Base-by-base conservation (phyloP, 441 rosid genomes). In the Syzygium malaccense region DNA sequence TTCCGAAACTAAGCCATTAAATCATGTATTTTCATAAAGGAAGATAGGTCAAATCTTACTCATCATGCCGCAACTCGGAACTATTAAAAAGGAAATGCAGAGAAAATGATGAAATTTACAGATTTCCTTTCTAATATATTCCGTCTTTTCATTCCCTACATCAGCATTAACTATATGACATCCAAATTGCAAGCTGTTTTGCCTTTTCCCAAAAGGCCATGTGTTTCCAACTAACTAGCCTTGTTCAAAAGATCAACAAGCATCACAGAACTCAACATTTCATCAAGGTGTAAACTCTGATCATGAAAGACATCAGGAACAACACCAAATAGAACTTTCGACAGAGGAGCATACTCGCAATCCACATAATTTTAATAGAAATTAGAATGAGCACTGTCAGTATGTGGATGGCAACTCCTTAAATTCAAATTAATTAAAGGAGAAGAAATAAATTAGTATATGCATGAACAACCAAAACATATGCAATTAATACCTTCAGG, bases 401-500 rank as follows among this genome's bases (percentile, higher is more conserved):
- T 23, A 41, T 41, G 83, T 75, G 83, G 83, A 75, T 32, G 23
- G 51, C 51, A 75, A 41, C 83, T 75, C 83, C 83, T 75, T 23
- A 23, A 71, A 75, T 75, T 41, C 83, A 41, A 75, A 75, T 75
- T 23, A 75, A 75, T 75, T 75, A 48, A 41, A 89, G 25, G 45
- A 55, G 13, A 28, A 86, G 7, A 56, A 86, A 37, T n/a, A 78
- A 64, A 78, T 33, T 66, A 85, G 86, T 7, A 86, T 85, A 66
- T 54, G 66, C n/a, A 55, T 28, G 84, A 56, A 66, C 23, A 89
- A 90, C 85, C 66, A 87, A 88, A 83, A 55, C 88, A 80, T 87
- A 89, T 86, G 87, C 32, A 45, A 85, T 32, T 25, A 58, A 33
- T 93, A 97, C 99, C 99, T 95, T 95, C 97, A 90, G 91, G 90